Base-by-base conservation (phyloP, 2,329 filamentous ascomycete species). In the Dothiorella sarmentorum region DNA sequence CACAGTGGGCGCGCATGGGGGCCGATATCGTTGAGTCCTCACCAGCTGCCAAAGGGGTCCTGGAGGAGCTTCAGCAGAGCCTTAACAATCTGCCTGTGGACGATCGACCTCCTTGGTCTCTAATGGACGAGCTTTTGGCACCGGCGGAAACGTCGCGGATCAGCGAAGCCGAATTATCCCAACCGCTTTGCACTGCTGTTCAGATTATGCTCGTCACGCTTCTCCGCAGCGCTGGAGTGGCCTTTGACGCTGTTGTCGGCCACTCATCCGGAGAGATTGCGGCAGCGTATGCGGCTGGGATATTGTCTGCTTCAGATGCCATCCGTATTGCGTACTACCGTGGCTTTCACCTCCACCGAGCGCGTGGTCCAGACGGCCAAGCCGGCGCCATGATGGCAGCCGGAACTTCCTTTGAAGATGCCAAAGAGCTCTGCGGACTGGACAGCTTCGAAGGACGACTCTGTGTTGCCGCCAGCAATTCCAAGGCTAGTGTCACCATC, bases 251-350 rank as follows among this genome's bases (percentile, higher is more conserved):
- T 0, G 67, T 76, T 1, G 69, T 77, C 7, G 75, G 76, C 1
- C 75, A 78, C 56, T 75, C 72, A 0, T 69, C 73, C 5, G 75
- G 75, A 5, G 75, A 77, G 55, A 73, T 76, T 10, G 74, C 69
- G 0, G 74, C 74, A 1, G 66, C 71, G 2, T 75, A 76, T 15
- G 68, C 68, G 4, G 68, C 65, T 31, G 70, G 65, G 10, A 64
- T 43, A 20, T 60, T 71, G 1, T 66, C 62, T 3, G 47, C 35
- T 7, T 9, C 20, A 4, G 61, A 63, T n/a, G 67, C 68, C 1
- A 62, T 65, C 17, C 35, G 55, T 0, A 59, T 66, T 40, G 65
- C 67, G 1, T 69, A 68, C 27, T 64, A 64, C 33, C 62, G 67
- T 0, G 68, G 67, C 9, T 17, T 62, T 0, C 18, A 60, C 27